Base-by-base conservation (phyloP, 1,284 basidiomycete genomes). In the Puccinia polysora region DNA sequence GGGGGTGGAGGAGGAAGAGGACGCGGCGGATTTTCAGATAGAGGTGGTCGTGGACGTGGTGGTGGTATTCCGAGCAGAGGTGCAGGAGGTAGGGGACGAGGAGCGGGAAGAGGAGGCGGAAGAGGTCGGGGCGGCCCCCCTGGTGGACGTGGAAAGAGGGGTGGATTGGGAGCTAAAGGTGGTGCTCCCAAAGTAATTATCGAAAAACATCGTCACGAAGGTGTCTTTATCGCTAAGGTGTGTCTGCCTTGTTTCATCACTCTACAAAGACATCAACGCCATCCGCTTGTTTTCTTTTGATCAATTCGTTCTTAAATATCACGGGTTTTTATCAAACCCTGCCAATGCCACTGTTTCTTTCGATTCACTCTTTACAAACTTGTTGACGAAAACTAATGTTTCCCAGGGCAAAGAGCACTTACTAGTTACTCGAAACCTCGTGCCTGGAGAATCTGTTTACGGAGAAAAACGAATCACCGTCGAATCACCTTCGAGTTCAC, bases 381-480 rank as follows among this genome's bases (percentile, higher is more conserved):
- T n/a, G n/a, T n/a, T n/a, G n/a, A n/a, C n/a, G n/a, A n/a, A n/a
- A n/a, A n/a, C n/a, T n/a, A n/a, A n/a, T n/a, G n/a, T 58, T 38
- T 58, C 55, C 18, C 40, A 70, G 67, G 67, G 67, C 43, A 97
- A 99, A 83, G 96, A 99, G 80, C 89, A 92, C 78, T 86, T 98
- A 81, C 84, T 99, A 75, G 95, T 99, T 81, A 98, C 95, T 64
- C 93, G 93, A 83, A 98, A 97, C 82, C 85, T 99, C 76, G 92
- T 90, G 60, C 95, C 96, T 12, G 96, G 95, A 73, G 95, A 98
- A 80, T 90, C 89, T 20, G 96, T 99, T 28, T 98, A 99, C 81
- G 96, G 95, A 76, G 95, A 99, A 83, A 99, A 99, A 80, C 78
- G 81, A 63, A 81, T 82, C 74, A 77, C 78, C 40, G 80, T 82